Conservation (phyloP, 2,329 filamentous ascomycete genomes). For the Aschersonia sp. region DNA sequence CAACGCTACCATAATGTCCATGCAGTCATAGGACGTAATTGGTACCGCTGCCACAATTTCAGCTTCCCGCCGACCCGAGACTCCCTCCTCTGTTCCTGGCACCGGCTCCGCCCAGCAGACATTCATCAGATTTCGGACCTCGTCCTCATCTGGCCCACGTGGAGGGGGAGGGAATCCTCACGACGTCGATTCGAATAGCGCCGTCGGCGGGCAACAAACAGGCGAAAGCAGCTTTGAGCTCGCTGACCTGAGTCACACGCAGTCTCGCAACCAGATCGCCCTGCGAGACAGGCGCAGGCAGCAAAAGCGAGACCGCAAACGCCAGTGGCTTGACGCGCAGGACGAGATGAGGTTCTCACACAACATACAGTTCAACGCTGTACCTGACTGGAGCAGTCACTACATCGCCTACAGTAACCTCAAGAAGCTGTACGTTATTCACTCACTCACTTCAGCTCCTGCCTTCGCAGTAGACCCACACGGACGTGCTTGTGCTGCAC, state of each 20-base stretch:
- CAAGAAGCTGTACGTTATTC: conserved; percentile 72
- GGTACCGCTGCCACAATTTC: conserved; percentile 19
- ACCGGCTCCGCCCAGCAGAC: conserved; percentile 10
- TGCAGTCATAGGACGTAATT: not conserved
- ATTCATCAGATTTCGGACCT: conserved; percentile 6
- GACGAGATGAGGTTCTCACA: conserved; percentile 99
- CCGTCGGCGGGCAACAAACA: conserved; percentile 1
- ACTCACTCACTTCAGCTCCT: not conserved
- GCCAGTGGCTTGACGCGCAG: conserved; percentile 52
- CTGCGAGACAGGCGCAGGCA: conserved; percentile 15
- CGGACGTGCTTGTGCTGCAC: not conserved
- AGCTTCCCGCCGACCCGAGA: conserved; percentile 10
- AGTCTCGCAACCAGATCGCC: conserved; percentile 13
- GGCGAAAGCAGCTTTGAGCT: conserved; percentile 21
- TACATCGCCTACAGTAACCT: conserved; percentile 98
- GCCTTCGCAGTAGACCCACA: not conserved
- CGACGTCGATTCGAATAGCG: conserved; percentile 1
- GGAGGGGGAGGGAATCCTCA: conserved; percentile 21
- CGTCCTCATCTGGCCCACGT: conserved; percentile 10
- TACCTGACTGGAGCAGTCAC: conserved; percentile 97
- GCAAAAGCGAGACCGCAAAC: conserved; percentile 45
- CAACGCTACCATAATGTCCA: not conserved
- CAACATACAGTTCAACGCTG: conserved; percentile 97
- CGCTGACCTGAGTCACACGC: conserved; percentile 20
- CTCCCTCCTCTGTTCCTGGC: conserved; percentile 25